Percentiles rank a stretch among this genome's conserved stretches.
Conservation (phyloP, 768 basidiomycete species). For the Russula dissimulans region DNA sequence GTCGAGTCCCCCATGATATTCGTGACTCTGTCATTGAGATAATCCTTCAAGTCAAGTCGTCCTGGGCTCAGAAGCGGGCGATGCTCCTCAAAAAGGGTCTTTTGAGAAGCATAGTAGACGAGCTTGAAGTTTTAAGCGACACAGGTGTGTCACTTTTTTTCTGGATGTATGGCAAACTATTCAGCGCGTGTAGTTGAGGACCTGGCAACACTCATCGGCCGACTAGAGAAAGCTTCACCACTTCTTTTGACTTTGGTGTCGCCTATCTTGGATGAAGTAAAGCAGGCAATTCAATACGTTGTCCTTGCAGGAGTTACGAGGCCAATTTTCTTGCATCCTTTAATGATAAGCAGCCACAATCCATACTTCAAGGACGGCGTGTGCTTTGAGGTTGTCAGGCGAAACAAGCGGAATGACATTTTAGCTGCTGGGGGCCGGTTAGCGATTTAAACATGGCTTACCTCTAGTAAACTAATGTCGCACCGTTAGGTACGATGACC, state of each 20-base stretch:
- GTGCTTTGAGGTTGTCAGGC: conserved; percentile 63
- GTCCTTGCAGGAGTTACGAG: conserved; percentile 51
- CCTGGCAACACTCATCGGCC: conserved; percentile 44
- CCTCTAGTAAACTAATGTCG: neutral
- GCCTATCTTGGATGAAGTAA: conserved; percentile 51
- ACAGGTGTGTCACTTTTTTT: conserved; percentile 32
- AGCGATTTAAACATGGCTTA: conserved; percentile 16
- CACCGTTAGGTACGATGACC: conserved; percentile 55
- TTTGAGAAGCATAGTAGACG: conserved; percentile 56
- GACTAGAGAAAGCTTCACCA: conserved; percentile 54
- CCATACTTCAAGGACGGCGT: conserved; percentile 64
- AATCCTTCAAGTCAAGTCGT: conserved; percentile 55
- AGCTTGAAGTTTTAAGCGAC: conserved; percentile 62
- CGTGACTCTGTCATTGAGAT: conserved; percentile 54
- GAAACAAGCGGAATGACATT: conserved; percentile 56
- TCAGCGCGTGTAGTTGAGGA: conserved; percentile 42
- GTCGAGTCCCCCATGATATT: conserved; percentile 48
- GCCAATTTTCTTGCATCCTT: conserved; percentile 58
- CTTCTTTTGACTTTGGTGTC: conserved; percentile 39
- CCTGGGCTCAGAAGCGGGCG: conserved; percentile 58
- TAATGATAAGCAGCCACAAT: conserved; percentile 63
- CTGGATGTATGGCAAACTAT: neutral
- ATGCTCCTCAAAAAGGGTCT: conserved; percentile 63
- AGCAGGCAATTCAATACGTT: conserved; percentile 51
- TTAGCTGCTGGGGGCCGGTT: conserved; percentile 79